phyloP scores from a whole-genome alignment of 768 basidiomycete species.

The Daedaleopsis sinensis region DNA sequence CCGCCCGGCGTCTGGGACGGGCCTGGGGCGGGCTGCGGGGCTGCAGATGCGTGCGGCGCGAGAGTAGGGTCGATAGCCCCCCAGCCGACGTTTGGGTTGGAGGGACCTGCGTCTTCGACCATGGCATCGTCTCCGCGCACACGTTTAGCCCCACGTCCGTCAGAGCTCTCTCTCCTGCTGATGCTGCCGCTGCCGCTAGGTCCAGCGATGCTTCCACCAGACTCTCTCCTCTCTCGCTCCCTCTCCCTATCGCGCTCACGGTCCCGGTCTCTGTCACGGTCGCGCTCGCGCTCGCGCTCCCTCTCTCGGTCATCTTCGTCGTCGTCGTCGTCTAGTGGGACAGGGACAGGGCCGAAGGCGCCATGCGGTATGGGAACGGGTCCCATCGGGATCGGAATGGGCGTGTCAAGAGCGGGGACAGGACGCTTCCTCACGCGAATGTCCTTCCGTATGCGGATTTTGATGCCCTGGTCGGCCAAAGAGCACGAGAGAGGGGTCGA shows the following conservation, averaged over 20 bases:
- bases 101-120: slow-evolving; percentile 23
- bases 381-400: slow-evolving; percentile 27
- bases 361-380: slow-evolving; percentile 21
- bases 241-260: slow-evolving; percentile 14
- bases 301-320: slow-evolving; percentile 20
- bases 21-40: slow-evolving; percentile 11
- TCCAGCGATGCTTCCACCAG: slow-evolving; percentile 8
- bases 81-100: slow-evolving; percentile 20
- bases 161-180: slow-evolving; percentile 20
- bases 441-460: slow-evolving; percentile 92
- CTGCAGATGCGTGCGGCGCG: slow-evolving; percentile 12
- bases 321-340: slow-evolving; percentile 25
- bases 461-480: slow-evolving; percentile 94
- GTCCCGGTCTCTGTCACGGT: slow-evolving; percentile 20
- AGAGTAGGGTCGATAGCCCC: slow-evolving; percentile 34
- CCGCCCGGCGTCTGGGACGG: slow-evolving; percentile 7
- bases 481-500: slow-evolving; percentile 88
- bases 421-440: slow-evolving; percentile 81
- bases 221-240: slow-evolving; percentile 25
- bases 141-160: slow-evolving; percentile 28
- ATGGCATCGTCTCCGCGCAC: slow-evolving; percentile 31
- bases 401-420: slow-evolving; percentile 35
- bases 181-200: slow-evolving; percentile 9
- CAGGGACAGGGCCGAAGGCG: slow-evolving; percentile 24
- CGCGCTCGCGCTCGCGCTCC: slow-evolving; percentile 20